Base-by-base conservation (phyloP, 2,329 filamentous ascomycete species). In the Nakataea oryzae region DNA sequence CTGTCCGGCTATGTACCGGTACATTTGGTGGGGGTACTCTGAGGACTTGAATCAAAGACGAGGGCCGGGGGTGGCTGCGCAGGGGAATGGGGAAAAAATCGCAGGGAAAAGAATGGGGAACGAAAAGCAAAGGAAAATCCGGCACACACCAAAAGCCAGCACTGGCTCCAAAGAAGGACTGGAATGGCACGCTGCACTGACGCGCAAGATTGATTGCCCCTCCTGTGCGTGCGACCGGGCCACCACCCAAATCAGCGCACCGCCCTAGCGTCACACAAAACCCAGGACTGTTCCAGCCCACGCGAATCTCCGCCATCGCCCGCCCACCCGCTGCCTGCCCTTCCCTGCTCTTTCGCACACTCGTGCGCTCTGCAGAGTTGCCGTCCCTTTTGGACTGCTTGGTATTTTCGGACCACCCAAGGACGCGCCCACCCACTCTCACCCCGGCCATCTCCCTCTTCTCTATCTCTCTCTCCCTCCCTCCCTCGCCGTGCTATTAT, bases 261-360 rank as follows among this genome's bases (percentile, higher is more conserved):
- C 56, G 32, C 55, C 58, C 60, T 65, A 65, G 64, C 64, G 64
- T 63, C 56, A 60, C 62, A 62, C 64, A 63, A 65, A 65, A 65
- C 62, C 55, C 41, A 55, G 59, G 26, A 47, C 61, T 55, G 58
- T 57, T 62, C 62, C 63, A 57, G 55, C 59, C 55, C 50, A 58
- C 59, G 47, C 54, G n/a, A 54, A 58, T 59, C 58, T 57, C 47
- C 54, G 11, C 26, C 27, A 13, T 34, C 34, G 30, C n/a, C 27
- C 13, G 26, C 7, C 56, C n/a, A n/a, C n/a, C n/a, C n/a, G n/a
- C n/a, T n/a, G n/a, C n/a, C 56, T 11, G 28, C 21, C 8, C 56
- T 30, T 13, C 11, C 13, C 32, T 27, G n/a, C n/a, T 59, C 32
- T 17, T 28, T 58, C 27, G 14, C 11, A 55, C 56, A 50, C 21